These are phyloP conservation scores for Tuber brumale DNA, from an alignment of 495 filamentous ascomycete genomes.

Conservation along the genomic window DNA sequence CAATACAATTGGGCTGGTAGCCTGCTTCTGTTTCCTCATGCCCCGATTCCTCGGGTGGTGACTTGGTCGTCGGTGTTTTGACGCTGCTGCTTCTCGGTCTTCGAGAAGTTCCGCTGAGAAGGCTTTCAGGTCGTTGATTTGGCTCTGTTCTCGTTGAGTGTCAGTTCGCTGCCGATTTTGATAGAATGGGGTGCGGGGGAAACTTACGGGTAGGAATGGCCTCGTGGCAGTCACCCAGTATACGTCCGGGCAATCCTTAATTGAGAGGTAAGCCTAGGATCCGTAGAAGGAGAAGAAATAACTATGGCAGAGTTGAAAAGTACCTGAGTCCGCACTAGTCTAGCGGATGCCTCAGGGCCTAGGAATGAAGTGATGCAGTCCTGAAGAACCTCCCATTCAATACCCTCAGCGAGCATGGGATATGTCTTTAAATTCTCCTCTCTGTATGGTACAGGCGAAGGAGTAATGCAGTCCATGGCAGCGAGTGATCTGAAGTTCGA, in stretches of 20 bases:
- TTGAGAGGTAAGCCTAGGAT: conserved; percentile 4
- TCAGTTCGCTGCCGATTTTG: background rate
- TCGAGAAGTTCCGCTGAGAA: conserved; percentile 20
- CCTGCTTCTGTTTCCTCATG: background rate
- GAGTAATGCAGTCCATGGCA: conserved; percentile 1
- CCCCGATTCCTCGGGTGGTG: background rate
- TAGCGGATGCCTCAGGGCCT: conserved; percentile 19
- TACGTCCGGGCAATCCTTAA: conserved; percentile 5
- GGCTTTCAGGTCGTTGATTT: conserved; percentile 20
- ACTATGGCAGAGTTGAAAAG: background rate
- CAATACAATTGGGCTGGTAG: background rate
- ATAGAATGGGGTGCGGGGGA: background rate
- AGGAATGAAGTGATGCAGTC: conserved; percentile 20
- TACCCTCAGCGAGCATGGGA: conserved; percentile 16
- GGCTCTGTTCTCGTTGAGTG: conserved; percentile 10
- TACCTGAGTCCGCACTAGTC: conserved; percentile 17
- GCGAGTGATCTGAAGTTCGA: background rate
- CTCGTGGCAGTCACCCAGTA: conserved; percentile 16
- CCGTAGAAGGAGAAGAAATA: background rate
- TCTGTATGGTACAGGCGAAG: background rate
- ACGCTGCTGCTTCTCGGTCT: background rate
- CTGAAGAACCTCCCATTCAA: conserved; percentile 23
- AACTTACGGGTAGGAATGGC: conserved; percentile 17
- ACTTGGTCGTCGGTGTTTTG: background rate
- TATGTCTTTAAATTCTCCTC: conserved; percentile 19